Evolutionary conservation across 2,329 filamentous ascomycete species (phyloP).

Genomic region (Monosporascus sp.): DNA sequence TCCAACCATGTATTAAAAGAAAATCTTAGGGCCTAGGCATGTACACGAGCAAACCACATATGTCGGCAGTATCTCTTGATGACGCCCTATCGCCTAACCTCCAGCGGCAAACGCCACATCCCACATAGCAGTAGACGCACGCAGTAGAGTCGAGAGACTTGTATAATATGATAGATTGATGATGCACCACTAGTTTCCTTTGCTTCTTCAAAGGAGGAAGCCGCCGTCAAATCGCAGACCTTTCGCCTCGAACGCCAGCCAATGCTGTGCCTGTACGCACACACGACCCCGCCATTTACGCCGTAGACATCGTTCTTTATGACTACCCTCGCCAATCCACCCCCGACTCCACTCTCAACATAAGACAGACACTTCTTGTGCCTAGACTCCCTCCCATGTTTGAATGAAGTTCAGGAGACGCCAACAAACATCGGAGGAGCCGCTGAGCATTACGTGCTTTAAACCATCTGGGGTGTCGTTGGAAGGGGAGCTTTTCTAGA

Average conservation of each 20-base stretch:
- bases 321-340: conserved; percentile 19
- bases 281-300: conserved; percentile 20
- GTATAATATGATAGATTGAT: not conserved
- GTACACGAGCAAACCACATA: too few relatives aligned
- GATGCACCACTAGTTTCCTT: not conserved
- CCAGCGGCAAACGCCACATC: too few relatives aligned
- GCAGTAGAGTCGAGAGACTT: not conserved
- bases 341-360: conserved; percentile 3
- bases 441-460: not conserved
- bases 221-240: not conserved
- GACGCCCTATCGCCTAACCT: too few relatives aligned
- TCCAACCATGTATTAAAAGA: too few relatives aligned
- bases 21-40: too few relatives aligned
- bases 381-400: not conserved
- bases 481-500: conserved; percentile 29
- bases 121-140: not conserved
- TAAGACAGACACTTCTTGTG: not conserved
- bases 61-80: too few relatives aligned
- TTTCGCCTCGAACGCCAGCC: conserved; percentile 22
- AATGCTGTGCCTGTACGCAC: conserved; percentile 18
- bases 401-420: not conserved
- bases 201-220: not conserved
- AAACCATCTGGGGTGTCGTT: not conserved
- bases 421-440: not conserved
- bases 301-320: conserved; percentile 18